phyloP scores from a whole-genome alignment of 176 grass and related monocot genomes.

The Carex pumila region DNA sequence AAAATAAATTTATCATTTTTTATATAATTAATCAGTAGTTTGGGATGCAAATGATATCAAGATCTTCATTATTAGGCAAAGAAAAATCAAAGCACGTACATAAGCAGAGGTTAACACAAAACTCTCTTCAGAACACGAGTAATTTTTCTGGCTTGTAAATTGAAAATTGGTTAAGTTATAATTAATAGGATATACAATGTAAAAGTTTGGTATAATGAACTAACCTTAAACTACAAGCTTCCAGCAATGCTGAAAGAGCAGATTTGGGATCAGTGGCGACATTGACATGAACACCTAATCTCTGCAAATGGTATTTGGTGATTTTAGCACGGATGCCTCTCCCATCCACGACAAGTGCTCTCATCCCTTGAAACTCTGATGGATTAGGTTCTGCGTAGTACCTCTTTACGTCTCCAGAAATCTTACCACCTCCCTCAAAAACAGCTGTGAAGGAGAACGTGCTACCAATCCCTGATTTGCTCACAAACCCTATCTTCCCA shows the following conservation, averaged over 20 bases:
- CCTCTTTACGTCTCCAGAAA: slow-evolving; percentile 42
- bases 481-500: slow-evolving; percentile 40
- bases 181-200: not conserved
- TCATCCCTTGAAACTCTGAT: slow-evolving; percentile 63
- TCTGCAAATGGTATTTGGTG: slow-evolving; percentile 51
- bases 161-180: not conserved
- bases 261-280: slow-evolving; percentile 35
- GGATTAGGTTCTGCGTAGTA: slow-evolving; percentile 38
- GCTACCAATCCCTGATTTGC: slow-evolving; percentile 46
- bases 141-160: not conserved
- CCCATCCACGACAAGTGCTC: slow-evolving; percentile 56
- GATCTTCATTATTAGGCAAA: not conserved
- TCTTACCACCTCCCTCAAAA: slow-evolving; percentile 33
- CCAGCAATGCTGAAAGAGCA: slow-evolving; percentile 40
- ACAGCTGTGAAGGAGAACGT: slow-evolving; percentile 76
- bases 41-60: not conserved
- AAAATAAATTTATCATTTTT: no score
- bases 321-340: slow-evolving; percentile 45
- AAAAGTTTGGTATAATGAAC: slow-evolving; percentile 6
- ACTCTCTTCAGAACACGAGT: not conserved
- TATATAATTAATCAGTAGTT: not conserved
- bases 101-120: not conserved
- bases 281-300: slow-evolving; percentile 46
- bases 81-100: not conserved
- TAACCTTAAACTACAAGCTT: slow-evolving; percentile 52